Conservation (phyloP, 2,329 filamentous ascomycete genomes). For the Penicillium aurantiogriseum region DNA sequence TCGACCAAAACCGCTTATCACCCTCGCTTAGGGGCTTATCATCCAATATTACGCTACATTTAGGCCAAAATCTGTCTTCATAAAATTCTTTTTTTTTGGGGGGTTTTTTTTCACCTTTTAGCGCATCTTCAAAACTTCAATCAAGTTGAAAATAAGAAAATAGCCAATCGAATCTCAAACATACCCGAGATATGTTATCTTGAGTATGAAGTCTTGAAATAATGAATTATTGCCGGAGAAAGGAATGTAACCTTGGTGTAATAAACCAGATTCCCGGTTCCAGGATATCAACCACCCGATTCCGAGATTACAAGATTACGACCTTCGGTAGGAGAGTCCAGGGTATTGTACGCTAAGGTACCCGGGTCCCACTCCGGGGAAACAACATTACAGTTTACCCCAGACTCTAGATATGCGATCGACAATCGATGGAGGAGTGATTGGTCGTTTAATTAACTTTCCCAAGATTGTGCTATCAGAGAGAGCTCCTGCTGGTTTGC, state of each 20-base stretch:
- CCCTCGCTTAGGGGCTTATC: not conserved
- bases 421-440: not conserved
- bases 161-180: not conserved
- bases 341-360: not conserved
- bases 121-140: not conserved
- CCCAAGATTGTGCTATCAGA: not conserved
- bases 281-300: not conserved
- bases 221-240: not conserved
- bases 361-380: not conserved
- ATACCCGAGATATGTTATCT: not conserved
- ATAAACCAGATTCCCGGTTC: not conserved
- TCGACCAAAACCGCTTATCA: not conserved
- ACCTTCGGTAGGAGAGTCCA: not conserved
- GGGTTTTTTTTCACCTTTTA: not conserved
- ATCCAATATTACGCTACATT: not conserved
- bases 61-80: too few species aligned
- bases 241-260: not conserved
- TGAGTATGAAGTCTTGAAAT: not conserved
- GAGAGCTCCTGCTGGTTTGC: not conserved
- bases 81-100: too few species aligned
- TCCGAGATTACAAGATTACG: not conserved
- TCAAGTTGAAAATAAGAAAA: not conserved
- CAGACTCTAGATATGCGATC: not conserved
- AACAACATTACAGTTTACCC: not conserved
- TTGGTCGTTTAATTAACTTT: not conserved